phyloP scores from a whole-genome alignment of 2,329 filamentous ascomycete species.

The Drechslerella coelobrocha region DNA sequence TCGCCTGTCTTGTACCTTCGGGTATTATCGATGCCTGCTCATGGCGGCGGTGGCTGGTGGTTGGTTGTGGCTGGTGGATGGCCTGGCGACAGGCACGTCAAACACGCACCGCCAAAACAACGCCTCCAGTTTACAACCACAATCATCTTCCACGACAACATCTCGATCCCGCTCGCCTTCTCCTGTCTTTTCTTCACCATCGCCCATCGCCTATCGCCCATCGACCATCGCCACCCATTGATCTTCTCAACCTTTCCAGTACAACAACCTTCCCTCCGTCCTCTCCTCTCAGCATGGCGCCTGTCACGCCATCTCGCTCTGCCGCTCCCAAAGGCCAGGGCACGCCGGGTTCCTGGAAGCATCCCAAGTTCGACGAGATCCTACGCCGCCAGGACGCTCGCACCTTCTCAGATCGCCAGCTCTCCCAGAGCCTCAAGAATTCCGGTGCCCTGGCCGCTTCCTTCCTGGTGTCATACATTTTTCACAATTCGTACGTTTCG shows the following conservation, averaged over 20 bases:
- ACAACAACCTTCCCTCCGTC: slow-evolving; percentile 1
- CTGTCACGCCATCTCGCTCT: slow-evolving; percentile 29
- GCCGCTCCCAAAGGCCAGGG: slow-evolving; percentile 23
- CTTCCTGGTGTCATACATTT: slow-evolving; percentile 23
- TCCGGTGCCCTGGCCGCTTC: slow-evolving; percentile 15
- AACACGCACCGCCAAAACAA: too few species aligned
- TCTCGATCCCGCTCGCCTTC: too few species aligned
- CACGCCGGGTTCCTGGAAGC: slow-evolving; percentile 48
- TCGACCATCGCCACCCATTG: slow-evolving; percentile 6
- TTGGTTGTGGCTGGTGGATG: too few species aligned
- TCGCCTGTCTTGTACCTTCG: too few species aligned
- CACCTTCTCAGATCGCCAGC: slow-evolving; percentile 38
- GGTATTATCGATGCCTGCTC: too few species aligned
- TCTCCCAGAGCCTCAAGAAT: slow-evolving; percentile 39
- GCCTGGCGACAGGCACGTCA: too few species aligned
- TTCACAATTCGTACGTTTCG: slow-evolving; percentile 36
- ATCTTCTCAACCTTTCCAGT: slow-evolving; percentile 1
- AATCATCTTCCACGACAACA: not conserved
- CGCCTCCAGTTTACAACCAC: too few species aligned
- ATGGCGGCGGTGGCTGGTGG: too few species aligned
- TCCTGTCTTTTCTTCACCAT: not conserved
- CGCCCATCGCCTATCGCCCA: not conserved
- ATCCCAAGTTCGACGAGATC: slow-evolving; percentile 49
- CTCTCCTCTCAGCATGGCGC: slow-evolving; percentile 28
- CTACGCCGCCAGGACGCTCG: slow-evolving; percentile 41